phyloP scores from a whole-genome alignment of 2,329 filamentous ascomycete species.

The Epichloe baconii region DNA sequence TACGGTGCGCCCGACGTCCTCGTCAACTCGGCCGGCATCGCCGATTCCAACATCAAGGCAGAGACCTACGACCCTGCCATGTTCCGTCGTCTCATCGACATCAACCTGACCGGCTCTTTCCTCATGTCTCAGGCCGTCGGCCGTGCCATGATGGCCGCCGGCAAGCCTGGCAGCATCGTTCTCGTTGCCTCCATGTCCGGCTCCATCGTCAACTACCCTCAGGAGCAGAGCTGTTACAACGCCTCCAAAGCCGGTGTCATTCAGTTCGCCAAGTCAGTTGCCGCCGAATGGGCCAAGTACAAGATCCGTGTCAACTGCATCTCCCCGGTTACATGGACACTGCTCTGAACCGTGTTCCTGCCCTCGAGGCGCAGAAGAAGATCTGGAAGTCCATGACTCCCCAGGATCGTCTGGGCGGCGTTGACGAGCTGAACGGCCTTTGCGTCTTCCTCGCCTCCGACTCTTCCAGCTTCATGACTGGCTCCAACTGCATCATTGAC shows the following conservation, averaged over 20 bases:
- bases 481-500: conserved; percentile 59
- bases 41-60: conserved; percentile 73
- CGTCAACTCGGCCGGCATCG: conserved; percentile 71
- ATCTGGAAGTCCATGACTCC: conserved; percentile 66
- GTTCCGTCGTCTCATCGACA: conserved; percentile 68
- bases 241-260: conserved; percentile 71
- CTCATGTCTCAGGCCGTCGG: conserved; percentile 62
- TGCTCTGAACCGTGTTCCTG: conserved; percentile 63
- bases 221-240: conserved; percentile 75
- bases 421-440: conserved; percentile 66
- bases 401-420: conserved; percentile 56
- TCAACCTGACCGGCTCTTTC: conserved; percentile 72
- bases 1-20: conserved; percentile 61
- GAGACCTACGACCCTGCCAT: conserved; percentile 64
- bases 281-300: conserved; percentile 74
- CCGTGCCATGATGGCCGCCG: conserved; percentile 58
- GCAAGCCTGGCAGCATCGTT: conserved; percentile 59
- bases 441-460: conserved; percentile 66
- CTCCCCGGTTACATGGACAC: conserved; percentile 80
- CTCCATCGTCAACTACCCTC: conserved; percentile 73
- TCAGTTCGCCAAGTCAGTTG: conserved; percentile 67
- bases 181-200: conserved; percentile 73
- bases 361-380: conserved; percentile 68
- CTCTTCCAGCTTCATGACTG: conserved; percentile 64
- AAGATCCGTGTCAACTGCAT: conserved; percentile 75